Evolutionary conservation across 106 monocot species (phyloP).

Genomic region (Phalaenopsis equestris): DNA sequence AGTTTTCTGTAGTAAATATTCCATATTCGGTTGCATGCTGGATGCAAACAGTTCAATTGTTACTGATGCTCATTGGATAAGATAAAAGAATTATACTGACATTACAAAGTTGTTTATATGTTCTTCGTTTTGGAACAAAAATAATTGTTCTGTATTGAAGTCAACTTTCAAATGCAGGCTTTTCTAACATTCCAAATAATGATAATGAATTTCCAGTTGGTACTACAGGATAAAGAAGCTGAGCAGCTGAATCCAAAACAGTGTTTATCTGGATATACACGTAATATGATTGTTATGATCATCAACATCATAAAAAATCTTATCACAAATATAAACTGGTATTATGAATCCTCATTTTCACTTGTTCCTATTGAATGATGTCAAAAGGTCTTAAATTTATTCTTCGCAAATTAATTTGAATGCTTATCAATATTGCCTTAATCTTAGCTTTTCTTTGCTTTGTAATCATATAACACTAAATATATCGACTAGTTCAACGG

Average conservation of each 20-base stretch:
- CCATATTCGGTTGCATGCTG: not conserved
- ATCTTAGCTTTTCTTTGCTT: too few species aligned
- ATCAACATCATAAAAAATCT: too few species aligned
- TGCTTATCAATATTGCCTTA: too few species aligned
- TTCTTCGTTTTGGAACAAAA: not conserved
- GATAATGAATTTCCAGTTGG: not conserved
- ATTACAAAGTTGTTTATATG: not conserved
- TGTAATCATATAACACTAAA: too few species aligned
- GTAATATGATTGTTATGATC: too few species aligned
- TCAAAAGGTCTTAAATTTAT: too few species aligned
- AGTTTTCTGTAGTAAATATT: not conserved
- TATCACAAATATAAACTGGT: too few species aligned
- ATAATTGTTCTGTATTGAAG: not conserved
- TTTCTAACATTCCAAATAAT: not conserved
- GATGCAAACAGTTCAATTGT: not conserved
- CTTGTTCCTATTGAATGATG: too few species aligned
- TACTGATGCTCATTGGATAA: not conserved
- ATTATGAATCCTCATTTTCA: too few species aligned
- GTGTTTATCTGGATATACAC: too few species aligned
- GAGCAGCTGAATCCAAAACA: not conserved
- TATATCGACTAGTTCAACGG: too few species aligned
- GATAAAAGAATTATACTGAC: not conserved
- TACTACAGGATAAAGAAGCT: not conserved
- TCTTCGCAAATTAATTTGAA: too few species aligned
- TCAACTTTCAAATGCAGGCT: not conserved